Evolutionary conservation across 2,329 filamentous ascomycete species (phyloP), one percentile per base, ranked within the genome.

Genomic region (Malbranchea cinnamomea): DNA sequence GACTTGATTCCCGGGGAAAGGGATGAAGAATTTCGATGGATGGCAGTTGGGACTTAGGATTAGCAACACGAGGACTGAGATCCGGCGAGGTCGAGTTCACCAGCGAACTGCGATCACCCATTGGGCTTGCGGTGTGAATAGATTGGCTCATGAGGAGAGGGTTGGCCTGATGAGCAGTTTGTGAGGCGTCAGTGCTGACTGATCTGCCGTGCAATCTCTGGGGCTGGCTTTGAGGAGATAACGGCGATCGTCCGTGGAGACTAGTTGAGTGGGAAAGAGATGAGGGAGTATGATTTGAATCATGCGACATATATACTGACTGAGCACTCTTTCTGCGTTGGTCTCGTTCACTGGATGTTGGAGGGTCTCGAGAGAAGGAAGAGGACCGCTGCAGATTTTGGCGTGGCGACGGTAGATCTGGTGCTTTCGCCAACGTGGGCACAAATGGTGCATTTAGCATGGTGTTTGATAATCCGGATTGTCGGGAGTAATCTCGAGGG

Each of bases 331-430:
- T 6, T 37, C 35, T 11, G 33, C 37, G 37, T 42, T 50, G 10
- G 36, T 24, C 19, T 34, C 32, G 5, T 42, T 35, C 12, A 39
- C 34, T 11, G 44, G 37, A 4, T 48, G 48, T 28, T 3, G 47
- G 36, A 9, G 48, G 37, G 12, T 53, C 51, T 14, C 38, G 46
- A 23, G 52, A 18, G 6, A 55, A 23, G 42, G 49, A 13, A 44
- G 48, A 42, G 47, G 22, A 36, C 27, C 22, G 35, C 14, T 18
- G 41, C 33, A 10, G 37, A 28, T 15, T 37, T 34, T 21, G 33
- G 23, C 25, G 28, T 41, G 6, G 30, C 8, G 36, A 28, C 11
- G 34, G 32, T 17, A 34, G 23, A 13, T 37, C 35, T 6, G 25
- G 32, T 10, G 30, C 29, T 18, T 34, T 29, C 14, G n/a, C n/a